Evolutionary conservation across 2,329 filamentous ascomycete genomes (phyloP).

Genomic region (Simplicillium sp.): DNA sequence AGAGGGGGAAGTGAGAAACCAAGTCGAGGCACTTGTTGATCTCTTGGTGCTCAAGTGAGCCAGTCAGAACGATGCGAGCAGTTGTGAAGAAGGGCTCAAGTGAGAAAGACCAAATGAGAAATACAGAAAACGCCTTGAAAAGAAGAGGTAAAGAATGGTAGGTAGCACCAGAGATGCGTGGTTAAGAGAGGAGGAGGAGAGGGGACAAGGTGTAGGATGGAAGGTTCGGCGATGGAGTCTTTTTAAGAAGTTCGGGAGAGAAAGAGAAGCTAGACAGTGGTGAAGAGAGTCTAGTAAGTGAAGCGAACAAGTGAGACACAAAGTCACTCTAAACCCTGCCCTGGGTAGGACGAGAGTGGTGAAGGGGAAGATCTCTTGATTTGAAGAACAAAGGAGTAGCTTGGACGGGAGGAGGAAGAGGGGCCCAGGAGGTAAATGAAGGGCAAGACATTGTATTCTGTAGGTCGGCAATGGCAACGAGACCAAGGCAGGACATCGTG

Average conservation of each 20-base stretch:
- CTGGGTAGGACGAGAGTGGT: slow-evolving; percentile 20
- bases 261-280: slow-evolving; percentile 1
- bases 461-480: slow-evolving; percentile 8
- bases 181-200: too few relatives aligned
- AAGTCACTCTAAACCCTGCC: slow-evolving; percentile 15
- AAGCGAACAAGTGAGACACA: slow-evolving; percentile 6
- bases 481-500: slow-evolving; percentile 5
- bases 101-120: not conserved
- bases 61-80: too few relatives aligned
- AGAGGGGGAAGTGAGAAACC: too few relatives aligned
- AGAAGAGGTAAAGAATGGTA: too few relatives aligned
- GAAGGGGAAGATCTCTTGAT: slow-evolving; percentile 19
- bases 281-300: slow-evolving; percentile 1
- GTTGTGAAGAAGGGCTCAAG: not conserved
- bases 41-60: too few relatives aligned
- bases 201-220: slow-evolving; percentile 8
- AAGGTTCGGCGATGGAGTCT: too few relatives aligned
- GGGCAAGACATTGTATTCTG: slow-evolving; percentile 10
- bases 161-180: too few relatives aligned
- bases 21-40: too few relatives aligned
- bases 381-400: slow-evolving; percentile 8
- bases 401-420: slow-evolving; percentile 6
- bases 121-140: too few relatives aligned
- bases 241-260: not conserved
- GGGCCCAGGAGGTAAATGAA: slow-evolving; percentile 8